Conservation (phyloP, 139 green algal species). For the Tetraselmis chui region DNA sequence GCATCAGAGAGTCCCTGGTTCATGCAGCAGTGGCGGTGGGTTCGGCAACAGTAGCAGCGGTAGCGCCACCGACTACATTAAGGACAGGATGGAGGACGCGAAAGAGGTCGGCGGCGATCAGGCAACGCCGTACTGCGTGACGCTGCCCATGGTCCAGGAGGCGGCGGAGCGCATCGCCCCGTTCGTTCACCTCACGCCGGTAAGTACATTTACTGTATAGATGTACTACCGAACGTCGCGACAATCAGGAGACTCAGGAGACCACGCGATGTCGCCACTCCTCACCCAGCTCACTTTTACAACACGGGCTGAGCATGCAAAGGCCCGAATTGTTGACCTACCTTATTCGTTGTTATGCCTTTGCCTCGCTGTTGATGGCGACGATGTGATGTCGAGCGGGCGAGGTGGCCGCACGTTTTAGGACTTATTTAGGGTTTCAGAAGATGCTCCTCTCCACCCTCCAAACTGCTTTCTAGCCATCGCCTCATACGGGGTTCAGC, state of each 20-base stretch:
- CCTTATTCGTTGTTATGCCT: not conserved
- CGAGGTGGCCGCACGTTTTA: no score
- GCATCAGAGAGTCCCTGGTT: no score
- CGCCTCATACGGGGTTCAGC: not conserved
- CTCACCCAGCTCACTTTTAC: not conserved
- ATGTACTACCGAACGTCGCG: not conserved
- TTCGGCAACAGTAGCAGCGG: no score
- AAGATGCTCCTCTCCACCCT: not conserved
- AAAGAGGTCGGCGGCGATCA: not conserved
- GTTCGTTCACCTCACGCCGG: slow-evolving; percentile 39
- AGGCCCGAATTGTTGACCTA: no score
- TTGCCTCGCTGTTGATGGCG: not conserved
- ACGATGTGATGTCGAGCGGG: no score
- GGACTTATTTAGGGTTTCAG: no score
- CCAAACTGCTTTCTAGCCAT: not conserved
- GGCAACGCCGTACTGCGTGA: not conserved
- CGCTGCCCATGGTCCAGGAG: slow-evolving; percentile 26
- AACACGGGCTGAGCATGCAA: no score
- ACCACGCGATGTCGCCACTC: not conserved
- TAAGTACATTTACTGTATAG: slow-evolving; percentile 4
- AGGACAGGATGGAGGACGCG: no score
- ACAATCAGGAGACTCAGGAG: not conserved
- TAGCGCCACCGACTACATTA: no score
- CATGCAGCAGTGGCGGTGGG: no score
- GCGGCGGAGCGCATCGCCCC: slow-evolving; percentile 35